Evolutionary conservation across 192 early-diverging fungal species (phyloP), one percentile per base, ranked within the genome.

Genomic region (Linderina pennispora): DNA sequence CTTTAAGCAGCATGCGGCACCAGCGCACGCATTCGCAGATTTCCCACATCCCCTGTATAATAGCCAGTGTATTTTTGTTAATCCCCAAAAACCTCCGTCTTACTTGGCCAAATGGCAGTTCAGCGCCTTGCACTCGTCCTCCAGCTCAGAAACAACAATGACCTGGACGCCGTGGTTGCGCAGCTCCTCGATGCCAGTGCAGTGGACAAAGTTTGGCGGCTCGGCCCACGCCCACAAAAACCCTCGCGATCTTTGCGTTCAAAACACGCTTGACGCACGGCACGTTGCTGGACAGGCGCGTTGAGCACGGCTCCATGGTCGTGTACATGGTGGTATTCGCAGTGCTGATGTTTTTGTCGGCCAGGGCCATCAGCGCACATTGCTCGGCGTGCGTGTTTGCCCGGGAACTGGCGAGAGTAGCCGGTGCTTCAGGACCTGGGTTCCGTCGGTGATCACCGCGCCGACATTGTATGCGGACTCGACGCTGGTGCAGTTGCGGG

Each of bases 341-440:
- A 10, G 24, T 20, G 1, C 8, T 21, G 44, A 15, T 20, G 4
- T 6, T 5, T 4, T 21, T 2, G 2, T 23, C 18, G 17, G 16
- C 19, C 1, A 93, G 70, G 54, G 92, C 88, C 23, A 76, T 39
- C 4, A 99, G 70, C 19, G 85, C 85, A 40, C 85, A 87, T 71
- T 99, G 84, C 57, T 99, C 97, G 11, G 97, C 97, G 55, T 99
- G 97, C 1, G 95, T 98, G 61, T 99, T n/a, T 99, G 1, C 94
- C 97, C 1, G 87, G 85, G 5, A 94, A 62, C 62, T 99, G 91
- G 26, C 95, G 82, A 18, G 94, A 97, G 48, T 76, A 96, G 1
- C 95, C 97, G 7, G 83, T 88, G 7, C 82, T 53, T n/a, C 0
- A 98, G 69, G 10, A 96, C 63, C n/a, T 16, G 8, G 32, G 62